A percentile compares a stretch with the other conserved stretches of the same genome.
phyloP scores from a whole-genome alignment of 768 basidiomycete genomes.

The Termitomyces eurrhizus region DNA sequence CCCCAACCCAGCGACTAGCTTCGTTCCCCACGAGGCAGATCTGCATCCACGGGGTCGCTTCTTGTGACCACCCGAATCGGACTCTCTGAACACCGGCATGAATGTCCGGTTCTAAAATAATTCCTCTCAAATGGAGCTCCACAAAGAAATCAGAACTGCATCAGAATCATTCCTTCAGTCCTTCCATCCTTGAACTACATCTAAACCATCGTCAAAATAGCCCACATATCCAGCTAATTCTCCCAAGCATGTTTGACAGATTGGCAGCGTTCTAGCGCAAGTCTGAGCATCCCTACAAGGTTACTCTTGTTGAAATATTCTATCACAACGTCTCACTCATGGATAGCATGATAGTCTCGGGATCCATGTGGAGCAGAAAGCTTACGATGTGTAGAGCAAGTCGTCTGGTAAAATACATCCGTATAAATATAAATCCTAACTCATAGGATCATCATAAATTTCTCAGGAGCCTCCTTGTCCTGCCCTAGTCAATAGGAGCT shows the following conservation, averaged over 20 bases:
- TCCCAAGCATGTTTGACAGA: slow-evolving; percentile 2
- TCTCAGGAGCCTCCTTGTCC: background rate
- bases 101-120: background rate
- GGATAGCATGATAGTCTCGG: background rate
- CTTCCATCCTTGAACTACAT: too few species aligned
- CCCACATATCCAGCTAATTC: background rate
- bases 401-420: too few species aligned
- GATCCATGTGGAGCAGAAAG: slow-evolving; percentile 11
- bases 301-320: background rate
- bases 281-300: background rate
- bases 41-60: background rate
- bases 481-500: slow-evolving; percentile 1
- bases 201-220: too few species aligned
- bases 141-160: background rate
- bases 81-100: background rate
- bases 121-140: background rate
- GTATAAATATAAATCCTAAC: background rate
- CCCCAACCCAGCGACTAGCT: too few species aligned
- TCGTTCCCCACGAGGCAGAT: background rate
- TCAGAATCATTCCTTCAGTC: background rate
- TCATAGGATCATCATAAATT: slow-evolving; percentile 6
- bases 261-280: slow-evolving; percentile 4
- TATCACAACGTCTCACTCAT: background rate
- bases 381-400: background rate
- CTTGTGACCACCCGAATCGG: slow-evolving; percentile 2